Evolutionary conservation across 352 stramenopile genomes (phyloP).

Genomic region (Aphanomyces astaci): DNA sequence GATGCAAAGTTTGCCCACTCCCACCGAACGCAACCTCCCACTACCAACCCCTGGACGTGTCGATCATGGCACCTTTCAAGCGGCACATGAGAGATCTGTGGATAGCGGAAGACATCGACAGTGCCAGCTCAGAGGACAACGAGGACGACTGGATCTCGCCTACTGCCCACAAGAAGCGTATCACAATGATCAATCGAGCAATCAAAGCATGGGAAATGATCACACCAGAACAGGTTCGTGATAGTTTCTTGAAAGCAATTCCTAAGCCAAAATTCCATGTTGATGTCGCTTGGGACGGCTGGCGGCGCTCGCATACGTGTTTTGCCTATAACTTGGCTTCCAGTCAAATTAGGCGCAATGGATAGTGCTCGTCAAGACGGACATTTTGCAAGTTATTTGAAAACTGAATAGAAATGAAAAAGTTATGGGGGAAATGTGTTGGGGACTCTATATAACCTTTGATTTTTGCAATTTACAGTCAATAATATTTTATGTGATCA

Average conservation of each 20-base stretch:
- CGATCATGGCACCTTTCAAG: constrained; percentile 24
- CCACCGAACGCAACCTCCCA: constrained; percentile 21
- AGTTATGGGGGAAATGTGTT: too few species aligned
- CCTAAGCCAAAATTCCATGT: constrained; percentile 1
- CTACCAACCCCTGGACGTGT: constrained; percentile 22
- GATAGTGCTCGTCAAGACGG: too few species aligned
- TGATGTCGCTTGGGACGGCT: too few species aligned
- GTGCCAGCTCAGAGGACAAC: neutral
- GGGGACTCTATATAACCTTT: too few species aligned
- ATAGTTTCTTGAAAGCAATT: neutral
- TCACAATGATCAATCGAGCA: constrained; percentile 9
- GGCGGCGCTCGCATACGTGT: too few species aligned
- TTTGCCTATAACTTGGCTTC: too few species aligned
- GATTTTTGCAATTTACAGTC: too few species aligned
- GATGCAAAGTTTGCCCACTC: constrained; percentile 10
- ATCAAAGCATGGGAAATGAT: constrained; percentile 13
- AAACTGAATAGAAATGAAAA: too few species aligned
- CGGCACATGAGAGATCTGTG: constrained; percentile 11
- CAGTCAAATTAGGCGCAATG: too few species aligned
- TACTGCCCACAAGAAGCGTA: neutral
- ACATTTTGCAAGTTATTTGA: too few species aligned
- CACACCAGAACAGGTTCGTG: neutral
- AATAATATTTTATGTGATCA: too few species aligned
- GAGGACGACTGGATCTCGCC: neutral
- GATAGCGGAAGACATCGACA: constrained; percentile 4